A percentile compares a stretch with the other conserved stretches of the same genome.
Evolutionary conservation across 805 yeast species (phyloP).

Genomic region (Cyberlindnera petersonii): DNA sequence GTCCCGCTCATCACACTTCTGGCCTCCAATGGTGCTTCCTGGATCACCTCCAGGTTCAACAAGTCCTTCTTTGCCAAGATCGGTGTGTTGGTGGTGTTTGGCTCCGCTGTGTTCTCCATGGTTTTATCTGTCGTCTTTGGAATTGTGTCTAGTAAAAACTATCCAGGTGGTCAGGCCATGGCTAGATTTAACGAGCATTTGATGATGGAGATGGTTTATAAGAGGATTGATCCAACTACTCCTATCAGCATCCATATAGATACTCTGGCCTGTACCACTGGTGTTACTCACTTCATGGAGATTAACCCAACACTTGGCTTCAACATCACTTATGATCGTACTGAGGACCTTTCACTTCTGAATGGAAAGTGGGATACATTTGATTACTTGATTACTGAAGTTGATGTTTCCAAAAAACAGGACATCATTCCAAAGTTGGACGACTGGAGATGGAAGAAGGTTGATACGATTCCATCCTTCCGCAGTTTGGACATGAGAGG

Average conservation of each 20-base stretch:
- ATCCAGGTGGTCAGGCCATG: constrained; percentile 87
- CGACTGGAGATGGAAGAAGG: constrained; percentile 40
- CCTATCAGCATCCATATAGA: constrained; percentile 61
- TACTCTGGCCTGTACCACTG: constrained; percentile 82
- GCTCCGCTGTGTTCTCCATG: constrained; percentile 34
- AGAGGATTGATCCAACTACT: constrained; percentile 14
- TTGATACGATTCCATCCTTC: constrained; percentile 38
- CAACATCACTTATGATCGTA: constrained; percentile 61
- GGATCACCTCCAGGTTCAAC: constrained; percentile 23
- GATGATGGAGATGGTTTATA: constrained; percentile 13
- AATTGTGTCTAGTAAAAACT: constrained; percentile 65
- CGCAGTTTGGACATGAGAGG: constrained; percentile 35
- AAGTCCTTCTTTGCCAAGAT: constrained; percentile 17
- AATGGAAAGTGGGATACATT: constrained; percentile 41
- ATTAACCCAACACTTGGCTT: constrained; percentile 31
- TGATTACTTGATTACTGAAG: constrained; percentile 47
- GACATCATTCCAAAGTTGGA: constrained; percentile 24
- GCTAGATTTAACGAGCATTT: constrained; percentile 44
- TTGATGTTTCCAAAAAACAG: constrained; percentile 10
- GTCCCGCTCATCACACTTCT: constrained; percentile 63
- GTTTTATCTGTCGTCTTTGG: constrained; percentile 48
- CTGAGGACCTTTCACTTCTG: constrained; percentile 50
- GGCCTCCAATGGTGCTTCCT: constrained; percentile 59
- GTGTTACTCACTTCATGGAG: constrained; percentile 74
- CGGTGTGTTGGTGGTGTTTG: constrained; percentile 15